A percentile compares a stretch with the other conserved stretches of the same genome.
These are phyloP conservation scores for Nicotiana paniculata DNA, from an alignment of 257 asterid genomes.

Conservation along the genomic window DNA sequence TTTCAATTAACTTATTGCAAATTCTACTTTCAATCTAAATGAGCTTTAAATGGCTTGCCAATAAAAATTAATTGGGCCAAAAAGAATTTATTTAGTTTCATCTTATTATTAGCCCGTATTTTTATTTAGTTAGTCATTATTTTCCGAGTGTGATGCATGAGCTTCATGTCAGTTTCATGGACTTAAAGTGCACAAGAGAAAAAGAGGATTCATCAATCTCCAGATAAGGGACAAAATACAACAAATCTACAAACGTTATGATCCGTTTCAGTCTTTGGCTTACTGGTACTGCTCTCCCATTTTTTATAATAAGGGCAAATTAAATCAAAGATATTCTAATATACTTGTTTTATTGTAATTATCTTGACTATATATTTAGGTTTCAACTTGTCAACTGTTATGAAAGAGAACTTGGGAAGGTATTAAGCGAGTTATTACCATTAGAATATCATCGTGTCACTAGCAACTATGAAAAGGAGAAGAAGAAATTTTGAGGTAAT, in stretches of 20 bases:
- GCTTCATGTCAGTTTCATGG: constrained; percentile 24
- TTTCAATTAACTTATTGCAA: too few relatives aligned
- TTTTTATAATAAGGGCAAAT: too few relatives aligned
- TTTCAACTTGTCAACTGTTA: too few relatives aligned
- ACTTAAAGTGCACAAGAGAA: background rate
- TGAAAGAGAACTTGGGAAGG: constrained; percentile 21
- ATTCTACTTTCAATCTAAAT: too few relatives aligned
- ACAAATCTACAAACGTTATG: constrained; percentile 31
- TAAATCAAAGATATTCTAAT: too few relatives aligned
- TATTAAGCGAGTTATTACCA: constrained; percentile 23
- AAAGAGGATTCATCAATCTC: background rate
- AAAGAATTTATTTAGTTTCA: background rate
- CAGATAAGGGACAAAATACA: background rate
- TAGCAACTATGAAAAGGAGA: background rate
- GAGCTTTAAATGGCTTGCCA: too few relatives aligned
- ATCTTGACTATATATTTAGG: too few relatives aligned
- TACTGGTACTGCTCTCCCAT: constrained; percentile 30
- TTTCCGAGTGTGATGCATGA: too few relatives aligned
- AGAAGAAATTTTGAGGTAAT: background rate
- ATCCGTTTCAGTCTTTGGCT: constrained; percentile 46
- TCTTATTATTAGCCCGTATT: background rate
- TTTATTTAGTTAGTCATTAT: background rate
- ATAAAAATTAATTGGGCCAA: too few relatives aligned
- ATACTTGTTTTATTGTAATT: too few relatives aligned
- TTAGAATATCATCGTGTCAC: background rate